phyloP scores from a whole-genome alignment of 1,139 yeast species.

The Taphrina betulina region DNA sequence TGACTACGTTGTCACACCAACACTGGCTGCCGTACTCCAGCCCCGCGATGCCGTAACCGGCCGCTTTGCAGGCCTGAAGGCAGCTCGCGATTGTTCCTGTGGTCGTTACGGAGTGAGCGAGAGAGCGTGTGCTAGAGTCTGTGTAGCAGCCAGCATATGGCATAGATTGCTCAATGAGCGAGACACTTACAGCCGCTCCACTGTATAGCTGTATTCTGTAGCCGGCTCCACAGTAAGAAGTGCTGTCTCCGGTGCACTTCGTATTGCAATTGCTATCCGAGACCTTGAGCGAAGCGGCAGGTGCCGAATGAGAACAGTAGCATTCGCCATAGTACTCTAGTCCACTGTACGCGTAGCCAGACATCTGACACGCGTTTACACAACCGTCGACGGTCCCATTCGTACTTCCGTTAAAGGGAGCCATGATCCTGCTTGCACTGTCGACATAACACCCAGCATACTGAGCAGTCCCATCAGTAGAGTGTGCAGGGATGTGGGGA shows the following conservation, averaged over 20 bases:
- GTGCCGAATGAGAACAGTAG: constrained; percentile 24
- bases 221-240: constrained; percentile 31
- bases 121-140: constrained; percentile 21
- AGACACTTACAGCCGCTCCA: background rate
- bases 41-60: constrained; percentile 32
- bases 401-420: background rate
- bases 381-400: constrained; percentile 31
- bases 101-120: constrained; percentile 11
- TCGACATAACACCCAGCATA: constrained; percentile 24
- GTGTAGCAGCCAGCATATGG: constrained; percentile 33
- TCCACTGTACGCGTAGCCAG: constrained; percentile 29
- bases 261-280: constrained; percentile 11
- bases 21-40: constrained; percentile 33
- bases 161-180: background rate
- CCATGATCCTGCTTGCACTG: constrained; percentile 26
- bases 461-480: constrained; percentile 10
- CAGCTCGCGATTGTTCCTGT: constrained; percentile 26
- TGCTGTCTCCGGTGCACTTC: constrained; percentile 32
- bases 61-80: constrained; percentile 10
- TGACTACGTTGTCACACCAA: constrained; percentile 32
- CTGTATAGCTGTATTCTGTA: constrained; percentile 27
- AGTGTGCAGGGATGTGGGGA: constrained; percentile 14
- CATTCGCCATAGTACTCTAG: constrained; percentile 32
- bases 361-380: constrained; percentile 16
- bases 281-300: constrained; percentile 14